Evolutionary conservation across 495 filamentous ascomycete genomes (phyloP).

Genomic region (Penicillium cataractarum): DNA sequence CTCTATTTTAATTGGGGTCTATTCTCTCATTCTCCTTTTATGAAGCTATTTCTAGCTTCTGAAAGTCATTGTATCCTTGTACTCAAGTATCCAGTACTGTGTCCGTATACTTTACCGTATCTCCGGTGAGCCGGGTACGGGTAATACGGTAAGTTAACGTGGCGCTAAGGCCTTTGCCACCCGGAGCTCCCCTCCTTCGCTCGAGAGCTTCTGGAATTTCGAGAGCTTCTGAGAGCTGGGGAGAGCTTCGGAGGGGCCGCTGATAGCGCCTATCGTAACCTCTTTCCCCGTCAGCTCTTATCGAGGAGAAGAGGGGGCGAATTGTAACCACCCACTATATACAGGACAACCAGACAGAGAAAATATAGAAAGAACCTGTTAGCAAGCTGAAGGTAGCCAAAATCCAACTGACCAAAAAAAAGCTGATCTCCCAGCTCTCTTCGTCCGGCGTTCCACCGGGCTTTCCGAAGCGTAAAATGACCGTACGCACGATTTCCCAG

Average conservation of each 20-base stretch:
- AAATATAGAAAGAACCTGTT: background rate
- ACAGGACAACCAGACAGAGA: background rate
- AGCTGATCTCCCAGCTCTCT: conserved; percentile 8
- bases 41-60: background rate
- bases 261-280: conserved; percentile 33
- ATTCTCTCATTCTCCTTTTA: background rate
- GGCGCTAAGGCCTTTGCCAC: conserved; percentile 28
- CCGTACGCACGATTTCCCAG: conserved; percentile 9
- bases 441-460: conserved; percentile 26
- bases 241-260: conserved; percentile 39
- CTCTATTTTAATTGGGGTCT: no score
- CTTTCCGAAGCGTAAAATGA: conserved; percentile 23
- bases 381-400: background rate
- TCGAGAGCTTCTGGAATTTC: conserved; percentile 32
- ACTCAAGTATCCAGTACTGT: background rate
- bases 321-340: background rate
- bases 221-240: conserved; percentile 30
- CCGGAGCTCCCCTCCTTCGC: conserved; percentile 35
- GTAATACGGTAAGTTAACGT: conserved; percentile 22
- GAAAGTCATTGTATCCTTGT: background rate
- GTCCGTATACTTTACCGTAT: background rate
- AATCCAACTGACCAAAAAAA: background rate
- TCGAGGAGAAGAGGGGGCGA: no score
- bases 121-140: conserved; percentile 2
- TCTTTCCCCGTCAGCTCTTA: background rate